phyloP scores from a whole-genome alignment of 1,284 basidiomycete species.

The Chalciporus sp. region DNA sequence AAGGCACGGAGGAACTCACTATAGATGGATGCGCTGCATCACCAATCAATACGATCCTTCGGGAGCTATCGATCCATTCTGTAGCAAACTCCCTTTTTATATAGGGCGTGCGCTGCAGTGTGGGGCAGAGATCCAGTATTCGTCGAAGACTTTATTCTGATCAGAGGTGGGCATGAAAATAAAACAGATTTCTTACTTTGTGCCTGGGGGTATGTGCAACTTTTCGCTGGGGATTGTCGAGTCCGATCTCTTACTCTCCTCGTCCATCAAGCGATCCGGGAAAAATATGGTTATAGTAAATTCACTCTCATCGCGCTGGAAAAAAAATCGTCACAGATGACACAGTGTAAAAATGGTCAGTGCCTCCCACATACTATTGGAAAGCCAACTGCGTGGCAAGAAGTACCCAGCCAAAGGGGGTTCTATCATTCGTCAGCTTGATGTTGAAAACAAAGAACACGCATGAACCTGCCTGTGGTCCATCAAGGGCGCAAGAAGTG shows the following conservation, averaged over 20 bases:
- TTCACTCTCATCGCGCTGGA: constrained; percentile 16
- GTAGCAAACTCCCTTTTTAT: constrained; percentile 11
- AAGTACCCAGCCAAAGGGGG: constrained; percentile 41
- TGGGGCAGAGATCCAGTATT: constrained; percentile 19
- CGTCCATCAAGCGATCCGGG: constrained; percentile 8
- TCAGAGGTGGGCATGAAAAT: too few species aligned
- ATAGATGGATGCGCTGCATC: constrained; percentile 45
- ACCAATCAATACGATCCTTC: constrained; percentile 43
- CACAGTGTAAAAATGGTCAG: background rate
- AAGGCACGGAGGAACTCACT: constrained; percentile 1
- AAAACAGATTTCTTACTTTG: background rate
- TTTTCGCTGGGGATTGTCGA: constrained; percentile 10
- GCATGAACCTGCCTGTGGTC: constrained; percentile 21
- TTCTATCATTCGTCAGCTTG: constrained; percentile 24
- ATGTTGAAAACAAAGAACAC: background rate
- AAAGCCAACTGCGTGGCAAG: constrained; percentile 31
- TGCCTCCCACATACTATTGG: constrained; percentile 14
- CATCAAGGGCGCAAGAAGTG: constrained; percentile 25
- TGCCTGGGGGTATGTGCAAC: constrained; percentile 17
- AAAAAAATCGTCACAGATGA: background rate
- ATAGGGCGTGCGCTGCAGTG: constrained; percentile 13
- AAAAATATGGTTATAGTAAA: constrained; percentile 22
- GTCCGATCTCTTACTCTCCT: constrained; percentile 11
- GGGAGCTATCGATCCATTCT: constrained; percentile 35
- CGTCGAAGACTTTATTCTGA: constrained; percentile 4